Evolutionary conservation across 176 grass and related monocot genomes (phyloP).

Genomic region (Triticum aestivum): DNA sequence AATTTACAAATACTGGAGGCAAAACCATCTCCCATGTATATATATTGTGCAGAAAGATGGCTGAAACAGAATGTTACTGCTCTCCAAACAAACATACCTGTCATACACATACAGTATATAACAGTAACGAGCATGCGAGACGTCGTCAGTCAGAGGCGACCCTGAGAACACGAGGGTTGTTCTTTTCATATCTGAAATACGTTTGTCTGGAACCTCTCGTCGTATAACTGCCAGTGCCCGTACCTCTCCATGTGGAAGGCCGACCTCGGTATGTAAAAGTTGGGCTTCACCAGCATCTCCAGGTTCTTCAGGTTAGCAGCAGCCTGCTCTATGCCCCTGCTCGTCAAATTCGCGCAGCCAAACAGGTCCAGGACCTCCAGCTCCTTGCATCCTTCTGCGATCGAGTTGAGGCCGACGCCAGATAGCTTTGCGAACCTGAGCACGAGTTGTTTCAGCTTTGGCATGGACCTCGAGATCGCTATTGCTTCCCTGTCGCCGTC

Average conservation of each 20-base stretch:
- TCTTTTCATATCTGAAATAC: slow-evolving; percentile 74
- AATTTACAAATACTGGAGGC: not conserved
- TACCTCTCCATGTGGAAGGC: slow-evolving; percentile 75
- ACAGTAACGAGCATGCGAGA: not conserved
- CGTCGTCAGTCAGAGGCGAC: not conserved
- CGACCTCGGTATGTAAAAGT: slow-evolving; percentile 85
- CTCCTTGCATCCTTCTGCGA: slow-evolving; percentile 61
- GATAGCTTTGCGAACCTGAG: slow-evolving; percentile 84
- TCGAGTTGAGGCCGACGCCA: slow-evolving; percentile 43
- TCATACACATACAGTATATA: not conserved
- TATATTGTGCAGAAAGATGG: not conserved
- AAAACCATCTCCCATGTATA: not conserved
- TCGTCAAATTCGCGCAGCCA: slow-evolving; percentile 74
- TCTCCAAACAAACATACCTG: not conserved
- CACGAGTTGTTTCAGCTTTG: slow-evolving; percentile 77
- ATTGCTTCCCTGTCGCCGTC: slow-evolving; percentile 79
- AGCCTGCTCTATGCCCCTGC: slow-evolving; percentile 70
- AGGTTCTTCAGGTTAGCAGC: slow-evolving; percentile 58
- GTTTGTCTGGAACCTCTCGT: slow-evolving; percentile 93
- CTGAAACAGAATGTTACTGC: not conserved
- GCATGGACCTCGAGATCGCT: slow-evolving; percentile 76
- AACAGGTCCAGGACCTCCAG: slow-evolving; percentile 76
- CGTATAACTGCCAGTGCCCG: slow-evolving; percentile 82
- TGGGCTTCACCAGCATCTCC: slow-evolving; percentile 57
- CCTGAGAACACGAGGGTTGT: not conserved